These are phyloP conservation scores for Saccharomycopsis malanga DNA, from an alignment of 805 yeast genomes.

Conservation along the genomic window DNA sequence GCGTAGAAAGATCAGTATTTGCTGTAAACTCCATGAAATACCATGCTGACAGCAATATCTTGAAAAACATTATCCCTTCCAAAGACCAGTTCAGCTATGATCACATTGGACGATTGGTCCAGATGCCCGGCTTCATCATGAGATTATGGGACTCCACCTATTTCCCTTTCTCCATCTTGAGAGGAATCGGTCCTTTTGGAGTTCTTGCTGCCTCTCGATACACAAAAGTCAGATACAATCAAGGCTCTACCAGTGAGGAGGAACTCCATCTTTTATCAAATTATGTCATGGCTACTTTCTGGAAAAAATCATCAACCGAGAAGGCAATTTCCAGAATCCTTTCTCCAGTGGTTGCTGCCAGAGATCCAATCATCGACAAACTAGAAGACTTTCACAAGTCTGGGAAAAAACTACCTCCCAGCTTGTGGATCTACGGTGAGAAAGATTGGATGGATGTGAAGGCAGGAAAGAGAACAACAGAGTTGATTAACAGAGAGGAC, in stretches of 20 bases:
- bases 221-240: constrained; percentile 27
- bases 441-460: constrained; percentile 66
- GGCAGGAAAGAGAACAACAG: constrained; percentile 37
- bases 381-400: constrained; percentile 29
- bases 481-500: constrained; percentile 19
- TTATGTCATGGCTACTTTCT: constrained; percentile 29
- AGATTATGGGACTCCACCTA: constrained; percentile 35
- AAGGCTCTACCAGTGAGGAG: constrained; percentile 21
- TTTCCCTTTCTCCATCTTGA: constrained; percentile 23
- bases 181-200: constrained; percentile 31
- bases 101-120: constrained; percentile 33
- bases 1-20: constrained; percentile 63
- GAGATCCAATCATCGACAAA: constrained; percentile 60
- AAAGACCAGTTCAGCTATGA: constrained; percentile 38
- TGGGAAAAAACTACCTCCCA: not conserved
- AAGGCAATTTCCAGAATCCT: constrained; percentile 13
- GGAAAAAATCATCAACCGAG: constrained; percentile 27
- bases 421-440: constrained; percentile 50
- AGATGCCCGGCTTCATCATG: constrained; percentile 40
- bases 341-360: constrained; percentile 54
- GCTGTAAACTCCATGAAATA: constrained; percentile 39
- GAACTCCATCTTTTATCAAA: constrained; percentile 29
- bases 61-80: constrained; percentile 24
- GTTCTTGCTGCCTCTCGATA: constrained; percentile 27
- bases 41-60: constrained; percentile 27